Conservation (phyloP, 441 rosid genomes). For the Pelargonium cotyledonis region DNA sequence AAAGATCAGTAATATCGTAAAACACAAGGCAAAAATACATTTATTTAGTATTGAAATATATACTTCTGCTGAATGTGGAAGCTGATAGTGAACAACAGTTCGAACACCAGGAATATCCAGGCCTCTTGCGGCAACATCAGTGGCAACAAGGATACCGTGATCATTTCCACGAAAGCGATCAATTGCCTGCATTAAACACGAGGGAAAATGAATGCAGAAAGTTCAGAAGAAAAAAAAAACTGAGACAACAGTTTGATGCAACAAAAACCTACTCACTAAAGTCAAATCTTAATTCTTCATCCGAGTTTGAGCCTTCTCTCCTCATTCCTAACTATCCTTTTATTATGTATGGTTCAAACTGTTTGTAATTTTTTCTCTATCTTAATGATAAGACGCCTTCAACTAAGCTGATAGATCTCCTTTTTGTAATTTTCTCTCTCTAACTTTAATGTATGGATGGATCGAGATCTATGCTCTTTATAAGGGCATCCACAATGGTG, state of each 20-base stretch:
- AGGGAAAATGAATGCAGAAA: constrained; percentile 13
- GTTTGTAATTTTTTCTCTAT: background rate
- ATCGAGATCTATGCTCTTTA: too few relatives aligned
- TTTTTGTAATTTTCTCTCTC: too few relatives aligned
- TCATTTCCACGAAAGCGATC: constrained; percentile 81
- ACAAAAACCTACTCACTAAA: background rate
- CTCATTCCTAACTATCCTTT: background rate
- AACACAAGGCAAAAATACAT: constrained; percentile 6
- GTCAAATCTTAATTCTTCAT: background rate
- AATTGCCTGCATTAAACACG: constrained; percentile 52
- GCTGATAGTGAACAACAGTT: constrained; percentile 94
- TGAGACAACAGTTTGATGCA: background rate
- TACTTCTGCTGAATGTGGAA: constrained; percentile 96
- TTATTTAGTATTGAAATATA: constrained; percentile 16
- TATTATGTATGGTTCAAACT: background rate
- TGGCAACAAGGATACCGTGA: constrained; percentile 80
- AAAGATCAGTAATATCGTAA: background rate
- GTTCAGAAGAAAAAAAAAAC: constrained; percentile 18
- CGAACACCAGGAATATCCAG: constrained; percentile 92
- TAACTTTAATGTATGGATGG: too few relatives aligned
- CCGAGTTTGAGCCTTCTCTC: background rate
- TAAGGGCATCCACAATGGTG: too few relatives aligned
- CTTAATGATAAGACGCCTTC: background rate
- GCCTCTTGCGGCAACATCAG: constrained; percentile 98
- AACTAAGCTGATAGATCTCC: too few relatives aligned